phyloP scores from a whole-genome alignment of 169 alveolate genomes.

The Perkinsus chesapeaki region DNA sequence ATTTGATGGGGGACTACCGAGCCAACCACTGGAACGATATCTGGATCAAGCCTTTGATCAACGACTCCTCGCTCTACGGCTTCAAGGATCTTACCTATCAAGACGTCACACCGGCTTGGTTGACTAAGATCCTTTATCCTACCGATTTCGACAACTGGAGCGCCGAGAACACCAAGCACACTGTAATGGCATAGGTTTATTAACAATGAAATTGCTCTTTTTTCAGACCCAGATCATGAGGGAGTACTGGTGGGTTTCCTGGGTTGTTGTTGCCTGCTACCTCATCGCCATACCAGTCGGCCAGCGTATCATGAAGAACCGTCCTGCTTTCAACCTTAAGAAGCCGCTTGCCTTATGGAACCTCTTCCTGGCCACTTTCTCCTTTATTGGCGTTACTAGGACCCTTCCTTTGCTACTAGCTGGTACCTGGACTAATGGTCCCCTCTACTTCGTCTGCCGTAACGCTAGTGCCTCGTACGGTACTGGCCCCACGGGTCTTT shows the following conservation, averaged over 20 bases:
- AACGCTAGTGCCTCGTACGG: conserved; percentile 47
- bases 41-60: background rate
- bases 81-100: background rate
- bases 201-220: no score
- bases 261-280: background rate
- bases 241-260: background rate
- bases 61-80: background rate
- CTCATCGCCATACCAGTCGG: background rate
- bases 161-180: background rate
- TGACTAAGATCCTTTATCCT: background rate
- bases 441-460: background rate
- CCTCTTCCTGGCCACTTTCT: conserved; percentile 47
- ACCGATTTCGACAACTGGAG: background rate
- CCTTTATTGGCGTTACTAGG: conserved; percentile 40
- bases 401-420: conserved; percentile 17
- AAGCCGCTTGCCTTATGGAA: conserved; percentile 54
- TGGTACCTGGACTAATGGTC: background rate
- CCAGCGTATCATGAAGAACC: conserved; percentile 37
- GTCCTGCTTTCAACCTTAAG: conserved; percentile 38
- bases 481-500: conserved; percentile 58
- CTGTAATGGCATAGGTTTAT: background rate
- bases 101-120: background rate
- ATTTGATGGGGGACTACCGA: background rate
- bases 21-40: background rate
- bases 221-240: background rate